A percentile compares a stretch with the other conserved stretches of the same genome.
These are phyloP conservation scores for Phragmites australis DNA, from an alignment of 176 grass and related monocot genomes.

Conservation along the genomic window DNA sequence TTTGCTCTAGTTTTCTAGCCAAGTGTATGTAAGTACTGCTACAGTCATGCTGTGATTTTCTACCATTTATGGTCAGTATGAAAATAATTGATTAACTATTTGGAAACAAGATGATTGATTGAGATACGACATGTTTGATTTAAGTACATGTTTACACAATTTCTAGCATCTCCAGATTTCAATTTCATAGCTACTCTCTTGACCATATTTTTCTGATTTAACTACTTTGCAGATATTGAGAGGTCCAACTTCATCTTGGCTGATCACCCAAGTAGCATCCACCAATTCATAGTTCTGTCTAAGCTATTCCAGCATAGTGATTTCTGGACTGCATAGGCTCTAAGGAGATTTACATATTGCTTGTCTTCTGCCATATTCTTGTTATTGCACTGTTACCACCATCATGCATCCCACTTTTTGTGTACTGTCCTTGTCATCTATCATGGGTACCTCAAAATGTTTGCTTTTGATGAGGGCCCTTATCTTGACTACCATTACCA, in stretches of 20 bases:
- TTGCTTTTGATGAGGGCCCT: constrained; percentile 11
- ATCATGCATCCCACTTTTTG: background rate
- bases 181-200: no score
- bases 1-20: background rate
- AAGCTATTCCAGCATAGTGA: background rate
- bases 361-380: constrained; percentile 7
- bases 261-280: no score
- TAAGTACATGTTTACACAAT: background rate
- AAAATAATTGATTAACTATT: background rate
- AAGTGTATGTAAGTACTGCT: background rate
- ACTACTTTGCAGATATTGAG: background rate
- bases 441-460: background rate
- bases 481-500: background rate
- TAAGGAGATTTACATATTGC: background rate
- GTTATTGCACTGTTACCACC: no score
- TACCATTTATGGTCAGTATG: background rate
- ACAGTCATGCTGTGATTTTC: background rate
- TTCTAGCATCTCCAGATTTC: background rate
- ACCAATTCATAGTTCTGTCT: background rate
- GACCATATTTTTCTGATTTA: no score
- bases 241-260: no score
- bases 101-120: background rate
- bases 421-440: background rate
- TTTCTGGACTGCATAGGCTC: background rate
- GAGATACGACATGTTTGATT: background rate